Conservation (phyloP, 306 rosid species). For the Pueraria montana region DNA sequence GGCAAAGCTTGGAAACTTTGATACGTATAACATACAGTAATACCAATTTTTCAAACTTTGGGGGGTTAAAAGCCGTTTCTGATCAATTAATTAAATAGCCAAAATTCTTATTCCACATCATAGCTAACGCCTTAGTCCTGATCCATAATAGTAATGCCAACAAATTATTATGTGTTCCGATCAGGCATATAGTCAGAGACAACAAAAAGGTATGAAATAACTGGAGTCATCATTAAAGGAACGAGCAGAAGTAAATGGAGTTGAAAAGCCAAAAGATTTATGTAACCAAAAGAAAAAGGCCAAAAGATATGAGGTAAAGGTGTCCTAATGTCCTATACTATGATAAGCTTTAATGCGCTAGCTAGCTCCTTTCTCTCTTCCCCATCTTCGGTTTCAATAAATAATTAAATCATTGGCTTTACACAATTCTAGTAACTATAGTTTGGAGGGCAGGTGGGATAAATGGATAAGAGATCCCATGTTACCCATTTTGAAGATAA, state of each 20-base stretch:
- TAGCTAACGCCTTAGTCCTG: conserved; percentile 36
- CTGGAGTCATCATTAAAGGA: conserved; percentile 51
- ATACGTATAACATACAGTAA: conserved; percentile 48
- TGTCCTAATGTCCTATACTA: conserved; percentile 27
- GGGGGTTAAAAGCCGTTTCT: conserved; percentile 24
- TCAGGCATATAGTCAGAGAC: conserved; percentile 10
- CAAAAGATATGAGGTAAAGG: conserved; percentile 35
- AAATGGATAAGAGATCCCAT: conserved; percentile 5
- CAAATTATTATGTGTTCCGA: conserved; percentile 22
- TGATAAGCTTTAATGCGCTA: conserved; percentile 13
- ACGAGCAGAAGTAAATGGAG: conserved; percentile 45
- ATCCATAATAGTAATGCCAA: conserved; percentile 46
- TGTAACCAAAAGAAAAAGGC: conserved; percentile 41
- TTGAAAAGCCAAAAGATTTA: conserved; percentile 39
- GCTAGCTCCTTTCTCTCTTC: conserved; percentile 30
- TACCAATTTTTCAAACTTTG: conserved; percentile 44
- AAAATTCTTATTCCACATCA: conserved; percentile 31
- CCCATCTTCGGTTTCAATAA: conserved; percentile 1
- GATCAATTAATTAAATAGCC: conserved; percentile 38
- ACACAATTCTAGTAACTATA: conserved; percentile 29
- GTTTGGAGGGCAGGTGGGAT: conserved; percentile 11
- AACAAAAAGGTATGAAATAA: conserved; percentile 47
- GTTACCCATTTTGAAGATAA: conserved; percentile 12
- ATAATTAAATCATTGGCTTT: conserved; percentile 43
- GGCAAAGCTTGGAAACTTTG: conserved; percentile 50